Base-by-base conservation (phyloP, 768 basidiomycete genomes). In the Termitomyces sp. region DNA sequence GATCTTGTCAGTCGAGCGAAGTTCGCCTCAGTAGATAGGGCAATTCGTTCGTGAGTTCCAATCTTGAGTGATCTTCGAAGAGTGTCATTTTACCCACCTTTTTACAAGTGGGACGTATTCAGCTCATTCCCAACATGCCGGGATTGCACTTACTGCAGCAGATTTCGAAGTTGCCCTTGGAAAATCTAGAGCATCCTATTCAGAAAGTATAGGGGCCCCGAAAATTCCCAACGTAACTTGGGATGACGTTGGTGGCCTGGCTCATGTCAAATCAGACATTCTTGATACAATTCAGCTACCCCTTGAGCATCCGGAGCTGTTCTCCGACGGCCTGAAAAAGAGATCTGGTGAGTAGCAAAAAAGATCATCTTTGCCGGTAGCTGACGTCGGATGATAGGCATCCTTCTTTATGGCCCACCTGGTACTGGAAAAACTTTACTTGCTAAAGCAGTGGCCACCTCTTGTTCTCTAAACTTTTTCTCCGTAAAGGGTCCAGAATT, bases 401-500 rank as follows among this genome's bases (percentile, higher is more conserved):
- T 98, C 56, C 75, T 98, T 19, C 77, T 98, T 2, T 97, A 96
- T 67, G 95, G 95, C 0, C 95, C 95, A 3, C 95, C 95, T 6
- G 95, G 95, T 26, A 98, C 95, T 2, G 95, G 95, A 2, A 98
- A 98, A 69, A 98, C 95, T 0, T 71, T 98, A 7, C 81, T 98
- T 45, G 95, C 95, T 9, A 98, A 98, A 70, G 95, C 95, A 11
- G 94, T 98, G 40, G 95, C 95, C 22, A 97, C 94, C 0, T 92
- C 93, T 2, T 97, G 90, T 67, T 88, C 93, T 24, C 79, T 97
- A 60, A 97, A 97, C 68, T 97, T 98, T 71, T 88, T 98, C 72
- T 95, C 93, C n/a, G 84, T 97, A 63, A 97, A 98, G 68, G 95
- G 95, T 0, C 95, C 95, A 3, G 95, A 98, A 65, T 72, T 98